These are phyloP conservation scores for Penicillium egyptiacum DNA, from an alignment of 495 filamentous ascomycete genomes.

Conservation along the genomic window DNA sequence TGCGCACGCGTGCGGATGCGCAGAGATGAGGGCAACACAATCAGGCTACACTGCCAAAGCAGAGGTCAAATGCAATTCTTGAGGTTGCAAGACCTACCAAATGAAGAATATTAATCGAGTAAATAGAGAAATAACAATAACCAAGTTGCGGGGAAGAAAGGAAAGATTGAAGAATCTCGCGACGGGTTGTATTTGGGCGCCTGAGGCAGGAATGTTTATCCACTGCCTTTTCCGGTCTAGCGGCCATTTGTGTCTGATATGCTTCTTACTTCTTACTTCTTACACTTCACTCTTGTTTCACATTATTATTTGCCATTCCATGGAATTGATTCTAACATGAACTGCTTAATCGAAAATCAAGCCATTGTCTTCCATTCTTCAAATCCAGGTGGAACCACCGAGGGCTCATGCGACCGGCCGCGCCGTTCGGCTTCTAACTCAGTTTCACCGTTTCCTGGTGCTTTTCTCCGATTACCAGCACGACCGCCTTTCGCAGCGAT, in stretches of 20 bases:
- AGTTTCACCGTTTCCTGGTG: slow-evolving; percentile 12
- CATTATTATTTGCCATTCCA: neutral
- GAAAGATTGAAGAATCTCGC: slow-evolving; percentile 14
- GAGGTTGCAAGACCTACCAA: neutral
- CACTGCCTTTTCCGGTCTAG: slow-evolving; percentile 26
- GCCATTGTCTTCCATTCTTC: slow-evolving; percentile 27
- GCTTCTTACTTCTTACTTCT: neutral
- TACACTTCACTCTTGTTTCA: neutral
- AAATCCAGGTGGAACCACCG: slow-evolving; percentile 26
- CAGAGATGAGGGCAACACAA: slow-evolving; percentile 9
- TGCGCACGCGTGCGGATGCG: slow-evolving; percentile 25
- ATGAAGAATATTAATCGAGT: neutral
- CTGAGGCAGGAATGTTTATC: slow-evolving; percentile 32
- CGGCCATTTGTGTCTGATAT: neutral
- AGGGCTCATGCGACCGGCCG: slow-evolving; percentile 19
- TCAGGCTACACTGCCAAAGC: neutral
- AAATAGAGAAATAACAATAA: slow-evolving; percentile 24
- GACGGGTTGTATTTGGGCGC: slow-evolving; percentile 10
- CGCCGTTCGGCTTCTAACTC: slow-evolving; percentile 6
- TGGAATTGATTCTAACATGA: neutral
- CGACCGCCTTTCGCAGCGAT: slow-evolving; percentile 57
- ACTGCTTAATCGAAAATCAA: neutral
- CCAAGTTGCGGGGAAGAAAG: slow-evolving; percentile 7
- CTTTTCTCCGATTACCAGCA: slow-evolving; percentile 22
- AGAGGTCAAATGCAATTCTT: neutral